Base-by-base conservation (phyloP, 2,329 filamentous ascomycete species). In the Aspergillus vadensis region DNA sequence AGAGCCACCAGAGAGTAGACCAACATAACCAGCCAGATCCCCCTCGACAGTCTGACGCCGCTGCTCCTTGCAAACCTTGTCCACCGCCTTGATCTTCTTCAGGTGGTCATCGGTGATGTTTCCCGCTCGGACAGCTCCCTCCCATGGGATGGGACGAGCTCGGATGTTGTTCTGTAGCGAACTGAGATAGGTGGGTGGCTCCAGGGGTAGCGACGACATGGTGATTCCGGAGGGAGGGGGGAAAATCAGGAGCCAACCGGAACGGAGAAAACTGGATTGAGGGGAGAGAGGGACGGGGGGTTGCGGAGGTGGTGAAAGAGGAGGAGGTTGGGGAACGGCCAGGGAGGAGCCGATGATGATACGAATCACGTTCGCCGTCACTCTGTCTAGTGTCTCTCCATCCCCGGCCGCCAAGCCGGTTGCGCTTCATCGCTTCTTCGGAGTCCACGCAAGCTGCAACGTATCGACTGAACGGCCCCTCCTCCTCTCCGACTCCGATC, bases 101-200 rank as follows among this genome's bases (percentile, higher is more conserved):
- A 97, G 86, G 79, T 99, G 94, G 69, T 91, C 89, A 69, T 98
- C 94, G 60, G 91, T 96, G 79, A 99, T 91, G 73, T 92, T 95
- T 77, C 93, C 92, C 70, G 92, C 92, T 77, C 95, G 88, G 68
- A 96, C 92, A 71, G 94, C 93, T 71, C 94, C 94, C 79, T 98
- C 94, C 95, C 95, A 99, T 60, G 94, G 93, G 79, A 99, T 97
- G 67, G 93, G 93, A 69, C 95, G 88, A 74, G 91, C 90, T 74
- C 95, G 91, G 77, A 98, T 97, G 83, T 98, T 98, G 86, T 91
- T 96, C 82, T 97, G 93, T 69, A 97, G 85, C 69, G 92, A 94
- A 74, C 87, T 85, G 66, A 91, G 86, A 79, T 97, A 97, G 61
- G 91, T 91, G 61, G 93, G 93, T 69, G 92, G 90, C 76, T 97